These are phyloP conservation scores for Salix exigua DNA, from an alignment of 345 rosid genomes.

Conservation along the genomic window DNA sequence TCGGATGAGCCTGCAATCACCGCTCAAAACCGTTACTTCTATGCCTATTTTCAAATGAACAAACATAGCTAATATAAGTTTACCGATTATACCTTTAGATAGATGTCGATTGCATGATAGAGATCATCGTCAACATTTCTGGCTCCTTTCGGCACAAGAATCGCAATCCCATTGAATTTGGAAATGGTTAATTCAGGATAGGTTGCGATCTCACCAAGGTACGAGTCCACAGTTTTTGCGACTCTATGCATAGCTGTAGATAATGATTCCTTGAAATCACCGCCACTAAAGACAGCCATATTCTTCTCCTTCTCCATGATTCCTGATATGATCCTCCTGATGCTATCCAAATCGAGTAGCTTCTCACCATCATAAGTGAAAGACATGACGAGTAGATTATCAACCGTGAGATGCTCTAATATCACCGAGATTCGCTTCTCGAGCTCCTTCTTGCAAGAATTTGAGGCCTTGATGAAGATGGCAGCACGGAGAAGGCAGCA, in stretches of 20 bases:
- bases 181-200: constrained; percentile 58
- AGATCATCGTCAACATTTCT: constrained; percentile 80
- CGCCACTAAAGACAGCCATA: constrained; percentile 69
- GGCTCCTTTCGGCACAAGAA: constrained; percentile 63
- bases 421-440: constrained; percentile 73
- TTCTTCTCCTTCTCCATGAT: constrained; percentile 86
- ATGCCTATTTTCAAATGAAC: not conserved
- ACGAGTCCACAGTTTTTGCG: constrained; percentile 65
- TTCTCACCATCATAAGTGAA: constrained; percentile 83
- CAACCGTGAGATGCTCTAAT: constrained; percentile 71
- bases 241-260: constrained; percentile 63
- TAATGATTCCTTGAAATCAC: constrained; percentile 44
- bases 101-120: constrained; percentile 82
- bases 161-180: constrained; percentile 80
- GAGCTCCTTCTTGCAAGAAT: constrained; percentile 60
- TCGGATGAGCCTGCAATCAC: constrained; percentile 55
- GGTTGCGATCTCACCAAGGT: constrained; percentile 71
- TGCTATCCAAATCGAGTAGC: constrained; percentile 73
- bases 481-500: constrained; percentile 88
- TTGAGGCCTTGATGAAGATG: constrained; percentile 56
- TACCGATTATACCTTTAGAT: constrained; percentile 51
- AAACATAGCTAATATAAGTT: not conserved
- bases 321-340: constrained; percentile 60
- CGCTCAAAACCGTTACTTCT: not conserved
- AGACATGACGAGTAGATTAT: constrained; percentile 72